Evolutionary conservation across 2,329 filamentous ascomycete genomes (phyloP), one percentile per base, ranked within the genome.

Genomic region (Trichoderma atroviride): DNA sequence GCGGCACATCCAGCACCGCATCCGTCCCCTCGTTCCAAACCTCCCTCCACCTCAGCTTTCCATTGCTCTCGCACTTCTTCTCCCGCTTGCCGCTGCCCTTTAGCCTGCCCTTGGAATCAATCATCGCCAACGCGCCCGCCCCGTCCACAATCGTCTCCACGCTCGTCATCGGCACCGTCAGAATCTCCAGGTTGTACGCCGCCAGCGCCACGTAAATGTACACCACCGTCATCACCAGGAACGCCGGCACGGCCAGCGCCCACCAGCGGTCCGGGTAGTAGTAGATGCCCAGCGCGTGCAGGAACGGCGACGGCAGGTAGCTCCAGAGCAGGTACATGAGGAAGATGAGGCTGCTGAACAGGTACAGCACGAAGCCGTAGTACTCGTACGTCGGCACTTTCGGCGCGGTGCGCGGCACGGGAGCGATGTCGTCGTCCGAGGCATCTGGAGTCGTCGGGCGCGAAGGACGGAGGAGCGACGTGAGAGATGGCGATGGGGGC

Each of bases 331-430:
- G 82, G 78, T 88, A 91, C 76, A 88, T 85, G 77, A 91, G 83
- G 78, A 98, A 98, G 2, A 89, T 89, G 63, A 96, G 84, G 27
- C 91, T 93, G 71, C 91, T 94, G 77, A 95, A 93, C 50, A 99
- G 87, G 82, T 99, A 98, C 61, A 99, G 87, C 66, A 97, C 95
- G 81, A 99, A 99, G 78, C 96, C 96, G 79, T 98, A 98, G 87
- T 98, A 99, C 79, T 99, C 96, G 83, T 99, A 98, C 0, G 96
- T 99, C n/a, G 96, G 96, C 2, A 99, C 94, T 78, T 96, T 94
- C 1, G 96, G 96, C 66, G 91, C 91, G 1, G 94, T 94, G 68
- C 93, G 91, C 6, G 94, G 93, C 22, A 97, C 88, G 59, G 94
- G 91, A 5, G 93, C 93, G 19, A 97, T 88, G 74, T 98, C 95